Percentiles rank a stretch among this genome's conserved stretches.
Evolutionary conservation across 768 basidiomycete genomes (phyloP).

Genomic region (Hericium coralloides): DNA sequence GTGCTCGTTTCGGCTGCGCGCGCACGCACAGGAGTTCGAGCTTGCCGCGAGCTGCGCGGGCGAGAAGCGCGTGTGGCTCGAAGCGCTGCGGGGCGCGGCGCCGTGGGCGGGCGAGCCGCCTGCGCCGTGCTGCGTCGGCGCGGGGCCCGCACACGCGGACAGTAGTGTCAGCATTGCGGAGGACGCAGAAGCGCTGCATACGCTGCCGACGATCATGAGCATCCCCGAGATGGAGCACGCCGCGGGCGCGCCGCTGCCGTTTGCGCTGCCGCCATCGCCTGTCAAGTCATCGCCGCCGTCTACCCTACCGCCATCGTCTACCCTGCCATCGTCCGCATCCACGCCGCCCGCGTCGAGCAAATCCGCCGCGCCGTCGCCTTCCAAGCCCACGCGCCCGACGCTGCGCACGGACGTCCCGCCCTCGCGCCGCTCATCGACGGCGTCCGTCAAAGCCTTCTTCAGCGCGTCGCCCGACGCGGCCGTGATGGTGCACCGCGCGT

Average conservation of each 20-base stretch:
- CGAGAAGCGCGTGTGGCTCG: slow-evolving; percentile 87
- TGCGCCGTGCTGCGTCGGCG: slow-evolving; percentile 19
- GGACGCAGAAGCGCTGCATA: slow-evolving; percentile 7
- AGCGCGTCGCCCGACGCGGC: slow-evolving; percentile 35
- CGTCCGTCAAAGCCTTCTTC: slow-evolving; percentile 57
- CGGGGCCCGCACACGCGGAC: background rate
- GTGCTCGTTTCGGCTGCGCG: slow-evolving; percentile 26
- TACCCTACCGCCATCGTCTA: background rate
- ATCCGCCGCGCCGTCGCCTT: slow-evolving; percentile 1
- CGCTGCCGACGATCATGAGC: slow-evolving; percentile 25
- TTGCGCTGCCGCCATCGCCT: background rate
- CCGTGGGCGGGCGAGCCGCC: slow-evolving; percentile 46
- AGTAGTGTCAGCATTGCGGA: background rate
- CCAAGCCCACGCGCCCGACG: slow-evolving; percentile 1
- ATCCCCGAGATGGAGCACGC: slow-evolving; percentile 20
- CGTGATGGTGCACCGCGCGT: slow-evolving; percentile 58
- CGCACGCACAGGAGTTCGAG: slow-evolving; percentile 41
- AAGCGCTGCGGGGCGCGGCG: slow-evolving; percentile 47
- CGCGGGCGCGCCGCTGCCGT: slow-evolving; percentile 2
- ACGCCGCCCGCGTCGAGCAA: background rate
- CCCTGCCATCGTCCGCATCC: slow-evolving; percentile 1
- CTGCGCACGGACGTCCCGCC: slow-evolving; percentile 6
- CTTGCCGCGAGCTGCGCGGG: slow-evolving; percentile 74
- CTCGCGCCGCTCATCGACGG: slow-evolving; percentile 49
- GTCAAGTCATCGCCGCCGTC: background rate